phyloP scores from a whole-genome alignment of 75 land plant species.

The Pinus tabuliformis region DNA sequence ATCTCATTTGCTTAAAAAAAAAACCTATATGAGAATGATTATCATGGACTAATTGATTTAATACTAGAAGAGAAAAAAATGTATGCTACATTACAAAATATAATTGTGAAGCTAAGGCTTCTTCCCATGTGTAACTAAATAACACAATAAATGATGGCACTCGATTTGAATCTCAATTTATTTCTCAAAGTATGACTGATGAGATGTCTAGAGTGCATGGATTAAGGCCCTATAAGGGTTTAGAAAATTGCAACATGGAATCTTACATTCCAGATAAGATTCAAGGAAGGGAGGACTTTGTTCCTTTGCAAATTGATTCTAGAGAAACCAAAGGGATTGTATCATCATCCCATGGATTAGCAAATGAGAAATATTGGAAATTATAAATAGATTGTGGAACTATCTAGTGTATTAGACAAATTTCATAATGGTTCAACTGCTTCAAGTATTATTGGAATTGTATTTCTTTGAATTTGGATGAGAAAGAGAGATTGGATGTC shows the following conservation, averaged over 20 bases:
- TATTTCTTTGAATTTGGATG: neutral
- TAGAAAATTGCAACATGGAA: neutral
- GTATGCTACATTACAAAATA: neutral
- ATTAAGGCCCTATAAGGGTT: neutral
- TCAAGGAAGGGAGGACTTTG: neutral
- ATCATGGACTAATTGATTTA: neutral
- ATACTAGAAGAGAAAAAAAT: too few relatives aligned
- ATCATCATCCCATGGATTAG: neutral
- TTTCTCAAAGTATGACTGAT: neutral
- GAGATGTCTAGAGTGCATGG: neutral
- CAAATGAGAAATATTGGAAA: neutral
- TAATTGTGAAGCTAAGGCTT: neutral
- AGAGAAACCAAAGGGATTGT: neutral
- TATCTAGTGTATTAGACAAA: neutral
- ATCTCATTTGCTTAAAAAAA: neutral
- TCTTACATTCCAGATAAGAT: neutral
- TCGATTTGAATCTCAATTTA: neutral
- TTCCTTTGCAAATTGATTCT: conserved; percentile 1
- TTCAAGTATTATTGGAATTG: neutral
- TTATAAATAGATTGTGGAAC: neutral
- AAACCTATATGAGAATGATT: neutral
- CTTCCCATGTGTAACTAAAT: neutral
- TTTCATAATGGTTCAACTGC: neutral
- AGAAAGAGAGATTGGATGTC: too few relatives aligned
- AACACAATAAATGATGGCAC: neutral